Evolutionary conservation across 2,329 filamentous ascomycete species (phyloP), one percentile per base, ranked within the genome.

Genomic region (Zelopaecilomyces penicillatus): DNA sequence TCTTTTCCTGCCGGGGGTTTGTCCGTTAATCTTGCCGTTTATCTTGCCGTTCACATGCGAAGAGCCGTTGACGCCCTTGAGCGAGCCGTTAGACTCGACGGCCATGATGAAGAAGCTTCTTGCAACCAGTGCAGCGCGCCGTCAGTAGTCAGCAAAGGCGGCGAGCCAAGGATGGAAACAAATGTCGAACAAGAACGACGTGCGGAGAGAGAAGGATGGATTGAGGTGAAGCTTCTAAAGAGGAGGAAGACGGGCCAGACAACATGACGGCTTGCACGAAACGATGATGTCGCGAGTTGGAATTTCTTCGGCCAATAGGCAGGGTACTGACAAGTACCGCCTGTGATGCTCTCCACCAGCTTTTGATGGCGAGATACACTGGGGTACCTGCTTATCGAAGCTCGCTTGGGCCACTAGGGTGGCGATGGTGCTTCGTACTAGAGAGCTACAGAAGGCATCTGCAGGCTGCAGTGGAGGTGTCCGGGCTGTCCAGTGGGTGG

Each of bases 21-120:
- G 60, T 42, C 58, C 57, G 43, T 62, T 63, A 37, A 56, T 47
- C 49, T 64, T 59, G 43, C 58, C 57, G 43, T 62, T 63, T 37
- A 56, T 47, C 49, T 64, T 59, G 41, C 56, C 58, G 46, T 63
- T 64, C 37, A 50, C 47, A 42, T 67, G 65, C 43, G 59, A 51
- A 41, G 65, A 61, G 53, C 70, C 67, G 55, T 69, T 74, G 48
- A 61, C 59, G 35, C 59, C 56, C 60, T 63, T 58, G 43, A 57
- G 52, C 44, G 53, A 53, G 54, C 56, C 56, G 47, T 52, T 56
- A 45, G 61, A 49, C 54, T 64, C 58, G 32, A 34, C 32, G 51
- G 56, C 61, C 66, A 69, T 68, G 54, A 52, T 52, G 54, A 54
- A 41, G 38, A 37, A 19, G 46, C 50, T 40, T 42, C 39, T 41